A percentile compares a stretch with the other conserved stretches of the same genome.
These are phyloP conservation scores for Penstemon davidsonii DNA, from an alignment of 257 asterid genomes.

Conservation along the genomic window DNA sequence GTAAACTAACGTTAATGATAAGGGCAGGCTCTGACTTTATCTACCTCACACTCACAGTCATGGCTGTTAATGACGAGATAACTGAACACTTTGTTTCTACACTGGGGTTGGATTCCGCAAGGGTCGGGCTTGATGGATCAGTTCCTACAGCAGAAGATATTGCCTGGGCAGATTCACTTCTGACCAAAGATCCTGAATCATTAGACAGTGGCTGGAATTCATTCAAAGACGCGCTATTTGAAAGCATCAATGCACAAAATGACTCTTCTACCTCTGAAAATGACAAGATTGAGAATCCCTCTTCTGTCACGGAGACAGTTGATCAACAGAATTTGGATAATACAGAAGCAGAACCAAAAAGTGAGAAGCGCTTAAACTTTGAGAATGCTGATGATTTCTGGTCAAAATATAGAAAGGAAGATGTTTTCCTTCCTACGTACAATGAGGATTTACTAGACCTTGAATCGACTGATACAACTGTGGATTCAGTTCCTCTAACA, in stretches of 20 bases:
- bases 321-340: slow-evolving; percentile 24
- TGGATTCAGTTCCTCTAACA: slow-evolving; percentile 35
- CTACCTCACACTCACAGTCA: slow-evolving; percentile 10
- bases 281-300: slow-evolving; percentile 27
- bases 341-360: slow-evolving; percentile 18
- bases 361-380: slow-evolving; percentile 19
- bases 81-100: slow-evolving; percentile 30
- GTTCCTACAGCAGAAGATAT: slow-evolving; percentile 54
- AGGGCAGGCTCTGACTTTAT: slow-evolving; percentile 6
- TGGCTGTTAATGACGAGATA: slow-evolving; percentile 29
- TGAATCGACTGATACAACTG: slow-evolving; percentile 36
- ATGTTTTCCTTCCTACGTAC: slow-evolving; percentile 53
- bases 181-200: slow-evolving; percentile 46
- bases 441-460: slow-evolving; percentile 41
- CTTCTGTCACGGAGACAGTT: slow-evolving; percentile 11
- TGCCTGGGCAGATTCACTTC: slow-evolving; percentile 79
- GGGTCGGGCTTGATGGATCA: slow-evolving; percentile 29
- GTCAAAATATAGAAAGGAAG: slow-evolving; percentile 43
- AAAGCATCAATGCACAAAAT: slow-evolving; percentile 27
- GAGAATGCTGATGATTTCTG: slow-evolving; percentile 36
- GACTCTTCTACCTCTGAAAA: slow-evolving; percentile 22
- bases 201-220: slow-evolving; percentile 45
- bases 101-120: slow-evolving; percentile 15
- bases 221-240: slow-evolving; percentile 40
- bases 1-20: background rate